Conservation (phyloP, 2,329 filamentous ascomycete genomes). For the Phialemoniopsis sp. region DNA sequence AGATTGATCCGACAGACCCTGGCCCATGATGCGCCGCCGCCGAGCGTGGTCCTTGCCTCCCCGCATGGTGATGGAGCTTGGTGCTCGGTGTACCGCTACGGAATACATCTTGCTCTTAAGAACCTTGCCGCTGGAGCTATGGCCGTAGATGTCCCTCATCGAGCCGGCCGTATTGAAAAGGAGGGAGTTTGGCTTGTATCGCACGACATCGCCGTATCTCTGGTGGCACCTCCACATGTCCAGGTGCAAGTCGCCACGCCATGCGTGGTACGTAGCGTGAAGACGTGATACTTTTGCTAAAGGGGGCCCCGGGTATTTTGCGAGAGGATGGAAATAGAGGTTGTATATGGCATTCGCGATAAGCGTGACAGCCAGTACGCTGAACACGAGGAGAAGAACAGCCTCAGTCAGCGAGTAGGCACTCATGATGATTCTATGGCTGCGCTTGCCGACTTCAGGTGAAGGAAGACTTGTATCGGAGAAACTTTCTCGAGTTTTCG, state of each 20-base stretch:
- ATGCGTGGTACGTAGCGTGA: slow-evolving; percentile 56
- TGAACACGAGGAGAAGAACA: no score
- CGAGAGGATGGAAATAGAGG: slow-evolving; percentile 59
- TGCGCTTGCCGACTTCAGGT: no score
- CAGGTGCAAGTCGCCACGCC: slow-evolving; percentile 70
- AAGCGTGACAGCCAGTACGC: no score
- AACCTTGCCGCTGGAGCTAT: slow-evolving; percentile 49
- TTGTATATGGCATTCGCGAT: slow-evolving; percentile 40
- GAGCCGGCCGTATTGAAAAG: slow-evolving; percentile 72
- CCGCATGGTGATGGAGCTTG: slow-evolving; percentile 68
- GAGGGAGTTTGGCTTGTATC: slow-evolving; percentile 73
- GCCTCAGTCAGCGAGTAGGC: no score
- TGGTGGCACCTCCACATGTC: slow-evolving; percentile 68
- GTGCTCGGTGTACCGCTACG: slow-evolving; percentile 40
- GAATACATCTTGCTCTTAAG: slow-evolving; percentile 70
- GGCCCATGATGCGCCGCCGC: slow-evolving; percentile 67
- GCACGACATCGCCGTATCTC: slow-evolving; percentile 66
- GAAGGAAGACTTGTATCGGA: no score
- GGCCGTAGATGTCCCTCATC: slow-evolving; percentile 63
- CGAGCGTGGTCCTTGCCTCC: slow-evolving; percentile 66
- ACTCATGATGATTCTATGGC: no score
- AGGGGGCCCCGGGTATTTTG: slow-evolving; percentile 61
- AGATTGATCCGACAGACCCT: slow-evolving; percentile 65
- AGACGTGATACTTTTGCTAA: slow-evolving; percentile 60
- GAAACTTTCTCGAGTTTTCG: no score